Evolutionary conservation across 495 filamentous ascomycete genomes (phyloP).

Genomic region (Pyrenula massariospora): DNA sequence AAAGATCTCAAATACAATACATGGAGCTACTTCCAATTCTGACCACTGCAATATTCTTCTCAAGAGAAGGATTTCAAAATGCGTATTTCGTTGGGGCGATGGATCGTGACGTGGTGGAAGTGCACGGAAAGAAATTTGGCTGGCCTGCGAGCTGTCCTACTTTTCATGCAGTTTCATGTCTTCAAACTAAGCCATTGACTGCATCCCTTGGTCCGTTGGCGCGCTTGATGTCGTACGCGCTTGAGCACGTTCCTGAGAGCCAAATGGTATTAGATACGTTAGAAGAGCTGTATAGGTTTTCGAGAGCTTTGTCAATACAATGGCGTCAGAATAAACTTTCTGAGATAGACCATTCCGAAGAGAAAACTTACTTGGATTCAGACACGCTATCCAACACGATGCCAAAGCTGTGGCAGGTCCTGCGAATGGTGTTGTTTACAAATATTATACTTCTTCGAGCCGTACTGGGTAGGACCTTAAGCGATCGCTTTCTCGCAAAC

Average conservation of each 20-base stretch:
- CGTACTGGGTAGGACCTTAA: slow-evolving; percentile 54
- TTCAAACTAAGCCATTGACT: slow-evolving; percentile 58
- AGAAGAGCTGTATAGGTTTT: slow-evolving; percentile 62
- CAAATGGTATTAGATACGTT: slow-evolving; percentile 51
- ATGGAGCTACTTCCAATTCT: slow-evolving; percentile 63
- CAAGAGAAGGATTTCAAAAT: slow-evolving; percentile 65
- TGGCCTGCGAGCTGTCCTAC: slow-evolving; percentile 57
- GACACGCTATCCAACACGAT: slow-evolving; percentile 61
- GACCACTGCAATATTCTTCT: slow-evolving; percentile 53
- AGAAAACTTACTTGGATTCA: slow-evolving; percentile 51
- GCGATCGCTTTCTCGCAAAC: slow-evolving; percentile 39
- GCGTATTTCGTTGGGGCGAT: slow-evolving; percentile 73
- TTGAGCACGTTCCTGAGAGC: slow-evolving; percentile 53
- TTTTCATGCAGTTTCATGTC: slow-evolving; percentile 39
- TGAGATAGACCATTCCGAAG: slow-evolving; percentile 68
- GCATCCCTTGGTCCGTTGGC: slow-evolving; percentile 70
- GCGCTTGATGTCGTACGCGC: slow-evolving; percentile 58
- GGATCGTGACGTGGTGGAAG: slow-evolving; percentile 59
- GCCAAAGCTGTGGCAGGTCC: slow-evolving; percentile 67
- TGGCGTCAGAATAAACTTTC: slow-evolving; percentile 77
- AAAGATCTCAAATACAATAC: slow-evolving; percentile 53
- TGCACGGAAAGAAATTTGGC: slow-evolving; percentile 49
- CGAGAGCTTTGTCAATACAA: slow-evolving; percentile 56
- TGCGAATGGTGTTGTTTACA: slow-evolving; percentile 71
- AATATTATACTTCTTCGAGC: slow-evolving; percentile 66